These are phyloP conservation scores for Cytospora leucostoma DNA, from an alignment of 2,329 filamentous ascomycete species.

Conservation along the genomic window DNA sequence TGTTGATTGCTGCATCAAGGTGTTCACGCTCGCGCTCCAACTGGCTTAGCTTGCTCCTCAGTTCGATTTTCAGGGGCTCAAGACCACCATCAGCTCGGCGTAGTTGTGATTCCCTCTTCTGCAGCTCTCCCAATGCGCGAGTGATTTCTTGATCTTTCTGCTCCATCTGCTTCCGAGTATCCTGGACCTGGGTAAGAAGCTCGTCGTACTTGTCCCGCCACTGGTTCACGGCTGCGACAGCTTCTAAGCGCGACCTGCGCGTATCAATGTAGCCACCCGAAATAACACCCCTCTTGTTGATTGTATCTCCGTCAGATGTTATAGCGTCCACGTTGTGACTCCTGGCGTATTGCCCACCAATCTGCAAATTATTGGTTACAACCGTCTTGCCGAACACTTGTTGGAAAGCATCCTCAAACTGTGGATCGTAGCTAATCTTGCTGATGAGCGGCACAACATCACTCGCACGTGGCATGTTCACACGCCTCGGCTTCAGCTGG, in stretches of 20 bases:
- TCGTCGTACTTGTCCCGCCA: slow-evolving; percentile 75
- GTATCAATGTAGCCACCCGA: slow-evolving; percentile 93
- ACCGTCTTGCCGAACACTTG: slow-evolving; percentile 96
- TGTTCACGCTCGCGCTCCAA: slow-evolving; percentile 73
- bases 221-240: slow-evolving; percentile 72
- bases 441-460: slow-evolving; percentile 86
- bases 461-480: slow-evolving; percentile 79
- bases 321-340: slow-evolving; percentile 92
- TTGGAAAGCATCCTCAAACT: slow-evolving; percentile 82
- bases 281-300: slow-evolving; percentile 92
- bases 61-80: slow-evolving; percentile 74
- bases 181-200: slow-evolving; percentile 62
- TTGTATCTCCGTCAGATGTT: slow-evolving; percentile 90
- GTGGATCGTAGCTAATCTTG: slow-evolving; percentile 77
- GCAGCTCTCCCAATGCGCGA: slow-evolving; percentile 74
- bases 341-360: slow-evolving; percentile 87
- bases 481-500: slow-evolving; percentile 68
- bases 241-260: slow-evolving; percentile 82
- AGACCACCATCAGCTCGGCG: slow-evolving; percentile 80
- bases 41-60: slow-evolving; percentile 73
- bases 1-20: slow-evolving; percentile 67
- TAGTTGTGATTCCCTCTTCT: slow-evolving; percentile 36
- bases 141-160: slow-evolving; percentile 87
- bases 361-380: slow-evolving; percentile 84
- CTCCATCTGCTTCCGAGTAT: slow-evolving; percentile 72